Evolutionary conservation across 202 grass and related monocot genomes (phyloP).

Genomic region (Setaria viridis): DNA sequence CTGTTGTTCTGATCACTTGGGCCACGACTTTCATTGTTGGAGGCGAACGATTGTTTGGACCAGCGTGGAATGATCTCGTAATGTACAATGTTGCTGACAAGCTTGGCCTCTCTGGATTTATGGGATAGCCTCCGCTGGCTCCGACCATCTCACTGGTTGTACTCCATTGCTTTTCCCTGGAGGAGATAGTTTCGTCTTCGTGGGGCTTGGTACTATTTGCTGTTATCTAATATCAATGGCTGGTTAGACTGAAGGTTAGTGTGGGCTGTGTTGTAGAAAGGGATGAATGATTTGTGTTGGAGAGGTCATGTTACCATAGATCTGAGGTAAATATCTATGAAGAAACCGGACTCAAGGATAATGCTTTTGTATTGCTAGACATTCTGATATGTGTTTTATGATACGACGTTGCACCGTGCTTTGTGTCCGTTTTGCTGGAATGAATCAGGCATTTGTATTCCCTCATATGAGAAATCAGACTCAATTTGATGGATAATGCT

Average conservation of each 20-base stretch:
- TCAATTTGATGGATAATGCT: no score
- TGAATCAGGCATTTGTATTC: not conserved
- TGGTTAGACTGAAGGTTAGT: not conserved
- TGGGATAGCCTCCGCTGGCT: conserved; percentile 46
- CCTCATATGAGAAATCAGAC: no score
- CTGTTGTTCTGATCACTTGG: conserved; percentile 73
- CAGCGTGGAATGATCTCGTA: conserved; percentile 83
- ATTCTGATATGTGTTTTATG: not conserved
- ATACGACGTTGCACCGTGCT: not conserved
- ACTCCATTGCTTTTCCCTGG: not conserved
- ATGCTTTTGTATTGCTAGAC: not conserved
- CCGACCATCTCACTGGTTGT: not conserved
- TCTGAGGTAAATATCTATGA: not conserved
- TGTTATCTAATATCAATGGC: conserved; percentile 18
- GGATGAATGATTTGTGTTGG: not conserved
- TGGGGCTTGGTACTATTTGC: not conserved
- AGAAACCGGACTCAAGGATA: not conserved
- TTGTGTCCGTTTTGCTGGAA: not conserved
- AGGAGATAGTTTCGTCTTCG: not conserved
- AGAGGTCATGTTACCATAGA: not conserved
- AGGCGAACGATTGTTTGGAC: conserved; percentile 75
- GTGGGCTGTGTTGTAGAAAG: not conserved
- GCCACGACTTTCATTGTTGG: conserved; percentile 75
- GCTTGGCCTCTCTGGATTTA: conserved; percentile 75
- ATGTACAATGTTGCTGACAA: conserved; percentile 97